Base-by-base conservation (phyloP, 2,329 filamentous ascomycete genomes). In the Capronia coronata region DNA sequence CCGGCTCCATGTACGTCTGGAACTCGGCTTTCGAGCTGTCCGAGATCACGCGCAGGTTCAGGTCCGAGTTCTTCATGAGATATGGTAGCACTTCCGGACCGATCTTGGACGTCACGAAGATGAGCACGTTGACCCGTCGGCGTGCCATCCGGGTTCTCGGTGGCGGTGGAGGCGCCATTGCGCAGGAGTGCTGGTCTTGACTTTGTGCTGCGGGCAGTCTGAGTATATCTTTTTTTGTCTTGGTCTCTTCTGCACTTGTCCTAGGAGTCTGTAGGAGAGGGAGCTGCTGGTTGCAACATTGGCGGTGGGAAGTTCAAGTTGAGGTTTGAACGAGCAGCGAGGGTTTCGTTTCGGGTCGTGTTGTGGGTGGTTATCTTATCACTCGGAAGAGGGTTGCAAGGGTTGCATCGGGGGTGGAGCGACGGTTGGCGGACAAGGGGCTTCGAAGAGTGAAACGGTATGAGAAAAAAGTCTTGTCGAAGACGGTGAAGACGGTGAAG, bases 31-130 rank as follows among this genome's bases (percentile, higher is more conserved):
- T 59, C 27, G 58, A 43, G 25, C 40, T 40, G 35, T 60, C 57
- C 4, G 52, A 50, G 13, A 60, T 49, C 5, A 60, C 58, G 23
- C 57, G 55, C 5, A 60, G 39, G 35, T 60, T 60, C 7, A 60
- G 42, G 41, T 60, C 53, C 5, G 56, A 48, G 29, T 55, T 55
- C 14, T 59, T 56, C 10, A 59, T 30, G 39, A 60, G 55, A 40
- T 53, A 58, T 11, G 58, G 58, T 3, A 60, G 51, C 25, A 59
- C 40, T 35, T 60, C 52, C n/a, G 58, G 58, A 2, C 58, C 58
- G n/a, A 60, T 56, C 43, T 55, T 58, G 22, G 49, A 45, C 11
- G 54, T 60, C 34, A 59, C 32, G 43, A 48, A 60, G 25, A 57
- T 50, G 8, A 60, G 52, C 13, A 50, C 43, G 43, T 60, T 60